phyloP scores from a whole-genome alignment of 2,329 filamentous ascomycete species.

The Pestalotiopsis sp. region DNA sequence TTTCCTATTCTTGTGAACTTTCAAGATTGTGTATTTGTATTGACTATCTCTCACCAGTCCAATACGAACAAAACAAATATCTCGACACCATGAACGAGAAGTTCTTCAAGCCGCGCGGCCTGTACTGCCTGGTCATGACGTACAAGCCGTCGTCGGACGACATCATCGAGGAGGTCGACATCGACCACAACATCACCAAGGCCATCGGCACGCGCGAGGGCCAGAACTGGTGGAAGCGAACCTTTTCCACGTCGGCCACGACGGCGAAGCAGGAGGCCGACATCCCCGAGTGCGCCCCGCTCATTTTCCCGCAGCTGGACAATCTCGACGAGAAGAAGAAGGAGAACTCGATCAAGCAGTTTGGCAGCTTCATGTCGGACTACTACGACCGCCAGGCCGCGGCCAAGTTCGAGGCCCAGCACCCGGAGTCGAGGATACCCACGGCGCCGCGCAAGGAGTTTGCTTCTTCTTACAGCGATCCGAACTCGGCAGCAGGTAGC shows the following conservation, averaged over 20 bases:
- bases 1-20: background rate
- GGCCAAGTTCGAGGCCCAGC: conserved; percentile 33
- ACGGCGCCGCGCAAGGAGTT: conserved; percentile 33
- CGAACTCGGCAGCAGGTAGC: conserved; percentile 51
- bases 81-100: conserved; percentile 58
- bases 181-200: conserved; percentile 39
- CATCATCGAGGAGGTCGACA: conserved; percentile 26
- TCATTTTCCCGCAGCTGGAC: conserved; percentile 50
- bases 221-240: background rate
- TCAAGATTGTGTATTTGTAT: conserved; percentile 17
- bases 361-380: conserved; percentile 40
- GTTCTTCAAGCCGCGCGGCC: conserved; percentile 58
- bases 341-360: conserved; percentile 27
- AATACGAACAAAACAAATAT: conserved; percentile 51
- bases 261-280: conserved; percentile 21
- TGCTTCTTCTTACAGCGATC: conserved; percentile 51
- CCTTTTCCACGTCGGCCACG: background rate
- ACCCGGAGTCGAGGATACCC: conserved; percentile 35
- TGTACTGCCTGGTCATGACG: conserved; percentile 44
- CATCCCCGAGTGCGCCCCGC: conserved; percentile 47
- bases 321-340: conserved; percentile 22
- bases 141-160: conserved; percentile 45
- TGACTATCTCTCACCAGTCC: background rate
- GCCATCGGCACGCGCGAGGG: conserved; percentile 21
- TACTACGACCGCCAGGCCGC: conserved; percentile 53